Evolutionary conservation across 441 rosid genomes (phyloP).

Genomic region (Erodium trifolium): DNA sequence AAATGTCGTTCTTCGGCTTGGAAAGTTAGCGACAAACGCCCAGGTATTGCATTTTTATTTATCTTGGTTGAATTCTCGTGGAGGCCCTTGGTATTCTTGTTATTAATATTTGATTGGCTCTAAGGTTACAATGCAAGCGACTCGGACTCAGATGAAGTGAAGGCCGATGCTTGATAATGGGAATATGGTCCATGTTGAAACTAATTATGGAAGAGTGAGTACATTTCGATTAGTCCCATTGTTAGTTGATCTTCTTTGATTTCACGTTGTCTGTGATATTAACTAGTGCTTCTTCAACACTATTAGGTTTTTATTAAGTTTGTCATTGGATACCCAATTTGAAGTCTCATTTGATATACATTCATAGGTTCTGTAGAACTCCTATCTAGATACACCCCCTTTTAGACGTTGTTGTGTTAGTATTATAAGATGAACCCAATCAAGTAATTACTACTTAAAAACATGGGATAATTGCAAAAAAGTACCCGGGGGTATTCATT

Average conservation of each 20-base stretch:
- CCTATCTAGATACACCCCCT: no score
- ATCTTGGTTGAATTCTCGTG: not conserved
- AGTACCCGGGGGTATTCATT: no score
- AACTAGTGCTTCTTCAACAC: no score
- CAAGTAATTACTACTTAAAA: not conserved
- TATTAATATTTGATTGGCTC: not conserved
- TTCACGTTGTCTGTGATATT: not conserved
- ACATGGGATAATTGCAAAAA: not conserved
- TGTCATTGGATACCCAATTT: not conserved
- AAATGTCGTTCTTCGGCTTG: conserved; percentile 47
- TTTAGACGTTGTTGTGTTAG: not conserved
- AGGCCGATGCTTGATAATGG: conserved; percentile 12
- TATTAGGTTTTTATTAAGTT: not conserved
- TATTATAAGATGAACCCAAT: not conserved
- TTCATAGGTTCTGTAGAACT: not conserved
- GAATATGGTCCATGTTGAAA: not conserved
- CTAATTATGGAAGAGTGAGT: not conserved
- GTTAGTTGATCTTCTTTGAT: not conserved
- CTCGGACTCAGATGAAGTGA: not conserved
- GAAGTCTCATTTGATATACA: not conserved
- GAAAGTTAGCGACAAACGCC: conserved; percentile 57
- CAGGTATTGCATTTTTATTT: conserved; percentile 33
- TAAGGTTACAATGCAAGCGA: conserved; percentile 33
- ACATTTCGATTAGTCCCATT: not conserved
- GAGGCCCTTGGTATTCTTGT: not conserved